Evolutionary conservation across 805 yeast genomes (phyloP), one percentile per base, ranked within the genome.

Genomic region (Saturnispora silvae): DNA sequence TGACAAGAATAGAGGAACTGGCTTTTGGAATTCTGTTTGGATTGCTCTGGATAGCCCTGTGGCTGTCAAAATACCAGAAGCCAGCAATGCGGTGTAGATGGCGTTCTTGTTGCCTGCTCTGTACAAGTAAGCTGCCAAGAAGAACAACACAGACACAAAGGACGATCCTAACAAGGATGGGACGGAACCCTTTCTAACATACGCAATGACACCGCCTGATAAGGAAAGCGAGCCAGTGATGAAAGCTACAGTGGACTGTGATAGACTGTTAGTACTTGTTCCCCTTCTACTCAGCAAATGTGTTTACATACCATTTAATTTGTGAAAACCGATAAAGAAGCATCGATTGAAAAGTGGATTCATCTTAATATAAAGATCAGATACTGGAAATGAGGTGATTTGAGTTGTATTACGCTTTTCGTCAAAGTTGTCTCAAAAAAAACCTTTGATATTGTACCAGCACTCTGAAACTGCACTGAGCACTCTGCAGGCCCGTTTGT

Each of bases 131-230:
- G 94, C 89, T 2, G 85, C 77, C 40, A 64, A 52, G n/a, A 80
- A 81, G 53, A 70, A 81, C 20, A 74, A 52, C 3, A 70, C 63
- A 11, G 81, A 67, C 44, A 81, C 63, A 1, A 75, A 58, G 8
- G 72, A 45, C 28, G 96, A 96, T 1, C 89, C 95, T 33, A 75
- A 60, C 38, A 87, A 65, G 0, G 95, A 84, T 17, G 94, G 94
- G 26, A 78, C 52, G 2, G 95, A 82, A 10, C 79, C 72, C 48
- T 81, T 80, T 36, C 75, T 75, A 37, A 48, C 45, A 37, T 50
- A 59, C 3, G 60, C 63, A 47, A 53, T 47, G 19, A 50, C 31
- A 22, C 62, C 61, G 18, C 63, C 63, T 41, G 48, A 33, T 9
- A 58, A 39, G 6, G 60, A 44, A 15, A 59, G 37, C 1, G 46